Evolutionary conservation across 768 basidiomycete genomes (phyloP).

Genomic region (Terana coerulea): DNA sequence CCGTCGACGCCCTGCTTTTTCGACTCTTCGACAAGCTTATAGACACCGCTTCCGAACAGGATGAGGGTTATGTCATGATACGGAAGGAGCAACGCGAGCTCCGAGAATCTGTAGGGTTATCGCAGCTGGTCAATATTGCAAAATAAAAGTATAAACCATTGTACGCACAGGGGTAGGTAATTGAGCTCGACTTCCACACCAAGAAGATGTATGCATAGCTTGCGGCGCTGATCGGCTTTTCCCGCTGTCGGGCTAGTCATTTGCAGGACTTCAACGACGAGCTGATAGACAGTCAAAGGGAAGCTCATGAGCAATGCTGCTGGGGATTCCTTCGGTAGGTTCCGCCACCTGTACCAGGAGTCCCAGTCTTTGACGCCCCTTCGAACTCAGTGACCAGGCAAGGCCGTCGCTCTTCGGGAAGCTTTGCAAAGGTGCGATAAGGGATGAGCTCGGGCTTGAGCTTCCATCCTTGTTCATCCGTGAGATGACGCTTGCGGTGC

Average conservation of each 20-base stretch:
- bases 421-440: neutral
- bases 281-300: slow-evolving; percentile 38
- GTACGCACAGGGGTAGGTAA: slow-evolving; percentile 38
- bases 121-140: too few relatives aligned
- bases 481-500: neutral
- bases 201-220: slow-evolving; percentile 33
- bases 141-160: neutral
- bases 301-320: slow-evolving; percentile 41
- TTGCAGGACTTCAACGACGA: slow-evolving; percentile 33
- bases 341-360: slow-evolving; percentile 44
- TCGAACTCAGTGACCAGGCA: slow-evolving; percentile 7
- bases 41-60: slow-evolving; percentile 35
- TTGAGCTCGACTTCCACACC: slow-evolving; percentile 39
- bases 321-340: slow-evolving; percentile 38
- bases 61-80: slow-evolving; percentile 41
- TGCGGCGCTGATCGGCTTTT: slow-evolving; percentile 21
- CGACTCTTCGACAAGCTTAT: slow-evolving; percentile 29
- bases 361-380: slow-evolving; percentile 31
- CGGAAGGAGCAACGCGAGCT: slow-evolving; percentile 42
- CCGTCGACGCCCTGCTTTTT: slow-evolving; percentile 22
- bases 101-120: slow-evolving; percentile 38
- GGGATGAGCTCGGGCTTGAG: slow-evolving; percentile 9
- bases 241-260: slow-evolving; percentile 24
- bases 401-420: neutral
- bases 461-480: slow-evolving; percentile 8